A percentile compares a stretch with the other conserved stretches of the same genome.
phyloP scores from a whole-genome alignment of 331 rosid species.

The Telfairia occidentalis region DNA sequence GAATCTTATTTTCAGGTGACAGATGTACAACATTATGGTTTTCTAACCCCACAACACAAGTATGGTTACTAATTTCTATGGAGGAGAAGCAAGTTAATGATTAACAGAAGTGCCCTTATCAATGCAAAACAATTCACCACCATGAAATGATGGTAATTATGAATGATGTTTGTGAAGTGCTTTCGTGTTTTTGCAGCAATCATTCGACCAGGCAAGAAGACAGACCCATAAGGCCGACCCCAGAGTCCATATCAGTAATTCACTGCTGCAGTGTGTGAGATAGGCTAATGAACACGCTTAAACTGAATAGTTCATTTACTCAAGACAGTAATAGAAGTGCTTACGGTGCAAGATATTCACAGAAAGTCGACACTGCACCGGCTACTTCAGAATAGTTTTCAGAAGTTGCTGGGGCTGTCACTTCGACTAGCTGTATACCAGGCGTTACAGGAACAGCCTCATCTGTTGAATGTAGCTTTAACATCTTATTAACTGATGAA shows the following conservation, averaged over 20 bases:
- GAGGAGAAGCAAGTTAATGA: background rate
- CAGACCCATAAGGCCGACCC: background rate
- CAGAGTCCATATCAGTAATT: background rate
- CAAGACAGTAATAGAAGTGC: background rate
- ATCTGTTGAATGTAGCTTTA: constrained; percentile 72
- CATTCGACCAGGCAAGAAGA: background rate
- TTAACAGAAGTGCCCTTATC: background rate
- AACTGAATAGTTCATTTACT: background rate
- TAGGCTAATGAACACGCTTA: background rate
- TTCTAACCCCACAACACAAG: background rate
- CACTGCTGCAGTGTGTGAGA: background rate
- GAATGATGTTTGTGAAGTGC: background rate
- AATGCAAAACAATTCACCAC: background rate
- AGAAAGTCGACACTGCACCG: constrained; percentile 62
- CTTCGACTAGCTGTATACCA: constrained; percentile 86
- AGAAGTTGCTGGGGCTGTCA: constrained; percentile 79
- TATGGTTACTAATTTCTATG: background rate
- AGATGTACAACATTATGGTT: background rate
- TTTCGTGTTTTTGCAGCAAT: background rate
- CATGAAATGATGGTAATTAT: background rate
- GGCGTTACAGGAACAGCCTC: constrained; percentile 87
- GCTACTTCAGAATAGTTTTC: constrained; percentile 70
- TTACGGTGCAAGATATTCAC: constrained; percentile 98
- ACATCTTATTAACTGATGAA: constrained; percentile 81
- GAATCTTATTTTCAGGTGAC: background rate